phyloP scores from a whole-genome alignment of 179 eudicot genomes.

The Carnegiea gigantea region DNA sequence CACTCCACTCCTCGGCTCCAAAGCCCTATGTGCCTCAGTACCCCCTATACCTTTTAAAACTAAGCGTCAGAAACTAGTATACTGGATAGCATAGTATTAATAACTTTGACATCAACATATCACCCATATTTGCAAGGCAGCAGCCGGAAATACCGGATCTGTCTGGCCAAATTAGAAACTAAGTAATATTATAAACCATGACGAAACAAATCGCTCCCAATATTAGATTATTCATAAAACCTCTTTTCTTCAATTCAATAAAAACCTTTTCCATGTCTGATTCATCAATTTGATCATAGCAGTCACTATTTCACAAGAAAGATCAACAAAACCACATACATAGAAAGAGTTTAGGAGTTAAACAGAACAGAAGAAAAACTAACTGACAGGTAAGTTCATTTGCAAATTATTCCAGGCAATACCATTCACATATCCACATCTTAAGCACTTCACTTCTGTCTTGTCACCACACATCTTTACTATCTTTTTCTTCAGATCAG shows the following conservation, averaged over 20 bases:
- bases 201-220: background rate
- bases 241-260: background rate
- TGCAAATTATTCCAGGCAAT: background rate
- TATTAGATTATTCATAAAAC: background rate
- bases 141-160: background rate
- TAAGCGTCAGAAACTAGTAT: background rate
- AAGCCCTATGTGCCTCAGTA: background rate
- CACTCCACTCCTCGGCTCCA: background rate
- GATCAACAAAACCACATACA: background rate
- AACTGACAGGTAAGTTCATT: constrained; percentile 2
- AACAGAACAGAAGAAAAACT: background rate
- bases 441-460: constrained; percentile 51
- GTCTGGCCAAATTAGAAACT: background rate
- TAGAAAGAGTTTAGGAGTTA: background rate
- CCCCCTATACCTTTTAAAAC: background rate
- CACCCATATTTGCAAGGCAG: background rate
- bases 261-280: background rate
- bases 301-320: constrained; percentile 3
- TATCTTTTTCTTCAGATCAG: constrained; percentile 48
- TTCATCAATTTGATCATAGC: background rate
- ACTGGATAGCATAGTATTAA: background rate
- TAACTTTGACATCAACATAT: background rate
- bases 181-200: background rate
- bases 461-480: constrained; percentile 57
- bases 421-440: constrained; percentile 90